phyloP scores from a whole-genome alignment of 2,329 filamentous ascomycete genomes.

The Teratosphaeria epicoccoides region DNA sequence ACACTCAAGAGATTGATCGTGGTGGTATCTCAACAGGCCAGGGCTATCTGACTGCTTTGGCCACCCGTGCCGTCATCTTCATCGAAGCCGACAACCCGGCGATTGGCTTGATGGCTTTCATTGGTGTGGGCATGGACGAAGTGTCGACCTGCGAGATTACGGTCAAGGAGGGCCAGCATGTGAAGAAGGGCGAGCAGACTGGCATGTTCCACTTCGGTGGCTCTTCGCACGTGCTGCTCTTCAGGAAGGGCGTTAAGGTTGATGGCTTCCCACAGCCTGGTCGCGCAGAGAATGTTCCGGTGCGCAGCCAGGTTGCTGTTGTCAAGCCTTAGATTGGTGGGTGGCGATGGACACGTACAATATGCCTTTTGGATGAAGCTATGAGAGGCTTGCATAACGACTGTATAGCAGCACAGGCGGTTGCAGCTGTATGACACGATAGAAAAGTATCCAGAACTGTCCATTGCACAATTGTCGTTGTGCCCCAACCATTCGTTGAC shows the following conservation, averaged over 20 bases:
- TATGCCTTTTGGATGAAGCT: background rate
- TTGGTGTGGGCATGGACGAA: conserved; percentile 67
- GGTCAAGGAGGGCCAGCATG: conserved; percentile 52
- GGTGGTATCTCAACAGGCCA: conserved; percentile 40
- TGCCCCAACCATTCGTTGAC: too few relatives aligned
- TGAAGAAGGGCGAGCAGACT: conserved; percentile 60
- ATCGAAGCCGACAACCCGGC: conserved; percentile 57
- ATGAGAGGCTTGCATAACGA: background rate
- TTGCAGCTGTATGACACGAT: background rate
- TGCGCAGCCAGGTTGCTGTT: conserved; percentile 27
- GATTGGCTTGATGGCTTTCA: conserved; percentile 59
- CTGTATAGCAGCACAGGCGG: background rate
- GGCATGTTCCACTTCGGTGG: conserved; percentile 80
- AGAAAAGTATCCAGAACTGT: too few relatives aligned
- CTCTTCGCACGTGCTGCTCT: conserved; percentile 57
- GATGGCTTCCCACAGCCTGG: conserved; percentile 26
- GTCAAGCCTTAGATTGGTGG: conserved; percentile 15
- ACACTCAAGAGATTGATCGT: conserved; percentile 30
- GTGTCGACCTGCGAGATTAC: conserved; percentile 62
- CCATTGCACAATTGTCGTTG: too few relatives aligned
- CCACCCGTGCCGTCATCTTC: conserved; percentile 59
- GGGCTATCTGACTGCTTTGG: conserved; percentile 56
- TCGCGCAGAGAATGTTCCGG: conserved; percentile 28
- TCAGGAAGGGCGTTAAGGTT: conserved; percentile 45
- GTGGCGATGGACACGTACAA: background rate